phyloP scores from a whole-genome alignment of 176 grass and related monocot genomes.

The Carex littledalei region DNA sequence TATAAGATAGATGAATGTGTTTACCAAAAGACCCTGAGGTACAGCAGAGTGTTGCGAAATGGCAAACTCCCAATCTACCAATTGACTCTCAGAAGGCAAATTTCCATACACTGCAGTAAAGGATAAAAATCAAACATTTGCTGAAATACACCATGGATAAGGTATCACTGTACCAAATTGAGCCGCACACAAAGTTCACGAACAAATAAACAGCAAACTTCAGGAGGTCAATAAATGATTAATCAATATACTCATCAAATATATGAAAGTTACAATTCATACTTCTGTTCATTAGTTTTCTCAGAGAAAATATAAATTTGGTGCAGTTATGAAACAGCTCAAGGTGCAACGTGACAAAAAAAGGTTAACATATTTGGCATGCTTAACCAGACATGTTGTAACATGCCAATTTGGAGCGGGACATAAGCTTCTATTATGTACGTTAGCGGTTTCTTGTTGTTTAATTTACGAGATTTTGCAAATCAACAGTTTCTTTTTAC shows the following conservation, averaged over 20 bases:
- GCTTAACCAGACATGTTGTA: background rate
- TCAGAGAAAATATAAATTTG: background rate
- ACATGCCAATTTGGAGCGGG: background rate
- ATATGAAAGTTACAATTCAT: background rate
- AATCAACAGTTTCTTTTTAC: background rate
- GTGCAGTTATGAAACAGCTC: background rate
- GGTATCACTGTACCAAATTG: background rate
- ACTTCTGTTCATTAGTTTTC: background rate
- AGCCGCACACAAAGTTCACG: background rate
- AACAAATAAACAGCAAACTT: background rate
- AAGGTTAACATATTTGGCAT: background rate
- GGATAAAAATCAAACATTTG: background rate
- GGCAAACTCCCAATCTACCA: constrained; percentile 70
- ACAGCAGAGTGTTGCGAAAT: constrained; percentile 89
- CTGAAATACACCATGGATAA: background rate
- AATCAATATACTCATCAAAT: background rate
- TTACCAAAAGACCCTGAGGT: constrained; percentile 85
- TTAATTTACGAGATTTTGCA: background rate
- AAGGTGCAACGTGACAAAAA: background rate
- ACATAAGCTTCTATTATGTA: background rate
- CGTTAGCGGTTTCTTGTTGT: background rate
- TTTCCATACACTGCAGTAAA: constrained; percentile 58
- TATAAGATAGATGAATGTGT: background rate
- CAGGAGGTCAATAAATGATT: background rate
- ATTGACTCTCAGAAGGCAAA: constrained; percentile 71